phyloP scores from a whole-genome alignment of 208 protist species.

The Crithidia acanthocephali region DNA sequence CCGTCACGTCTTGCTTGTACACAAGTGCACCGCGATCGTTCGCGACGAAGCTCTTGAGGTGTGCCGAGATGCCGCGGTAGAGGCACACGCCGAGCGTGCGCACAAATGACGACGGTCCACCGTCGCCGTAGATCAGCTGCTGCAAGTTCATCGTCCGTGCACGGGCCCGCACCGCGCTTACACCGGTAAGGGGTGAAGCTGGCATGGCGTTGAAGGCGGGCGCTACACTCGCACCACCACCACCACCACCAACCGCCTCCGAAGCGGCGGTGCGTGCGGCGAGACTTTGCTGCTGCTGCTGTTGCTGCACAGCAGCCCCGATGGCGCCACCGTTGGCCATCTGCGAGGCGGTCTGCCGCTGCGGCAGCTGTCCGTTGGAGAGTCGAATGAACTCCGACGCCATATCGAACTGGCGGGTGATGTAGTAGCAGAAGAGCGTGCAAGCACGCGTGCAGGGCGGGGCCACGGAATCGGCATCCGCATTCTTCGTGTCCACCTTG shows the following conservation, averaged over 20 bases:
- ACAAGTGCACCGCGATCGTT: constrained; percentile 81
- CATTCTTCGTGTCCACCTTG: constrained; percentile 46
- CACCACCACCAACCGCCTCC: constrained; percentile 9
- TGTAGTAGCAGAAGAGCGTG: constrained; percentile 89
- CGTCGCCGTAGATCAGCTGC: constrained; percentile 86
- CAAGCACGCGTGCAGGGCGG: constrained; percentile 88
- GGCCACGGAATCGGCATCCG: constrained; percentile 51
- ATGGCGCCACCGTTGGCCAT: constrained; percentile 6
- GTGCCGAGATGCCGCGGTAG: constrained; percentile 76
- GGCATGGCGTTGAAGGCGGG: background rate
- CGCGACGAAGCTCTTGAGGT: constrained; percentile 72
- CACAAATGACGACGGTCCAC: constrained; percentile 81
- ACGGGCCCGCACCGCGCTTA: constrained; percentile 57
- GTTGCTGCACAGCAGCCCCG: constrained; percentile 23
- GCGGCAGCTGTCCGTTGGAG: constrained; percentile 66
- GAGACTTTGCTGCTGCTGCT: constrained; percentile 22
- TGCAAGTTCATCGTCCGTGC: constrained; percentile 82
- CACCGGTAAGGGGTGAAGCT: constrained; percentile 15
- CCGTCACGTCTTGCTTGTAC: constrained; percentile 91
- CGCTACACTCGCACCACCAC: background rate
- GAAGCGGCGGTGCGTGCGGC: constrained; percentile 16
- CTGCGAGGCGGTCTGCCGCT: constrained; percentile 32
- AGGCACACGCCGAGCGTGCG: constrained; percentile 87
- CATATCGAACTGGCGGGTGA: constrained; percentile 82
- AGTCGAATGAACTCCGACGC: constrained; percentile 85